phyloP scores from a whole-genome alignment of 1,284 basidiomycete species.

The Xanthoconium separans region DNA sequence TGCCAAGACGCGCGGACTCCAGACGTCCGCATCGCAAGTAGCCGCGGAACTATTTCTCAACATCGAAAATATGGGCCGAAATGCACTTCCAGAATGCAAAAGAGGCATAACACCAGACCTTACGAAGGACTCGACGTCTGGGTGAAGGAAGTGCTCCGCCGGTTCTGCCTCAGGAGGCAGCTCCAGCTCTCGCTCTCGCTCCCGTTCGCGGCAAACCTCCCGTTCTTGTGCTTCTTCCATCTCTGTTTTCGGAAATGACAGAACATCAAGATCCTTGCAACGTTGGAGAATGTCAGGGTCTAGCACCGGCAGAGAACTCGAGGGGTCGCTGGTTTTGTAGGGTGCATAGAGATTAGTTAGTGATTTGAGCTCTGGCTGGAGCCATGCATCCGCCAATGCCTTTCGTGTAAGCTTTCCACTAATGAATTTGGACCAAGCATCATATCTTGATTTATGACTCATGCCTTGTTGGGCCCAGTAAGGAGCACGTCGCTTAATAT shows the following conservation, averaged over 20 bases:
- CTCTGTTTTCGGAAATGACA: not conserved
- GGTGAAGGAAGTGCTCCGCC: not conserved
- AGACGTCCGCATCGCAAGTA: not conserved
- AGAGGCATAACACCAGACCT: not conserved
- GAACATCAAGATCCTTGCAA: not conserved
- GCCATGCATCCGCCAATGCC: not conserved
- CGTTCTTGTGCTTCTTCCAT: not conserved
- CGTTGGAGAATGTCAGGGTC: not conserved
- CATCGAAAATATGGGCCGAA: not conserved
- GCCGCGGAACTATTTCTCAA: not conserved
- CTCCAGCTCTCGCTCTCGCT: conserved; percentile 3
- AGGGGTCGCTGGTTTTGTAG: not conserved
- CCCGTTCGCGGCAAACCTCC: not conserved
- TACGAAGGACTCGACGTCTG: not conserved
- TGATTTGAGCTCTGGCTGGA: not conserved
- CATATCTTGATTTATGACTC: not conserved
- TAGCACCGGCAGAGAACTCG: not conserved
- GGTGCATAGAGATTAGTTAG: not conserved
- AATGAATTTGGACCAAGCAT: not conserved
- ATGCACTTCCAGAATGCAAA: not conserved
- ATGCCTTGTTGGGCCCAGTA: not conserved
- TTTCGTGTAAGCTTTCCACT: not conserved
- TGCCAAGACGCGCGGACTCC: not conserved
- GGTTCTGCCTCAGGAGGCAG: not conserved
- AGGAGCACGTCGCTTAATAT: not conserved